Base-by-base conservation (phyloP, 805 yeast species). In the Diddensiella santjacobensis region DNA sequence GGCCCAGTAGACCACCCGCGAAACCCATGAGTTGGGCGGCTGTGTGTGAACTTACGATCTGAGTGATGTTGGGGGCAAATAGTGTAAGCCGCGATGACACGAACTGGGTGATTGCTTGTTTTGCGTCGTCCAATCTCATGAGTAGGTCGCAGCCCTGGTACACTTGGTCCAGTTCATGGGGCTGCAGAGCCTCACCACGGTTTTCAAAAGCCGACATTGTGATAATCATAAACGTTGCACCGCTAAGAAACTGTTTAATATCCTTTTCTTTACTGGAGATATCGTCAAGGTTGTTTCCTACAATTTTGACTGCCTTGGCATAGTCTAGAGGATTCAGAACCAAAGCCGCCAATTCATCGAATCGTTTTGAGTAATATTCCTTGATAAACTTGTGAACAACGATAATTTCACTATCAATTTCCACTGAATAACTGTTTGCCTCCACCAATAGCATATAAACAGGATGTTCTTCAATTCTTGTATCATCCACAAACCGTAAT, bases 31-130 rank as follows among this genome's bases (percentile, higher is more conserved):
- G 65, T 57, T 84, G 87, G 0, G 95, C 83, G 0, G 96, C 79
- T 0, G 85, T 76, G 3, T 75, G 69, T 0, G 95, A 70, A 0
- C 96, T 95, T 1, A 91, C 71, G 4, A 93, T 68, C 0, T 79
- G 79, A 2, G 87, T 72, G 1, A 87, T 66, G 62, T 93, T 91
- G 1, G 98, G 99, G 0, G 96, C 95, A 55, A 81, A 74, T 1
- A 65, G 60, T 1, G 75, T 67, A 19, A 86, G 71, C 56, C 80
- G 76, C 1, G 72, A 61, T 0, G 90, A 70, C 13, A 88, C 79
- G 57, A 75, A 84, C 1, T 60, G 49, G 1, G 80, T 72, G 5
- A 88, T 71, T 31, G 65, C 63, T 1, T 50, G 50, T 47, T 76
- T 70, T 0, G 78, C 66, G 0, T 62, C 65, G 38, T 73, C 70